Base-by-base conservation (phyloP, 331 rosid genomes). In the Pyrus hybrid region DNA sequence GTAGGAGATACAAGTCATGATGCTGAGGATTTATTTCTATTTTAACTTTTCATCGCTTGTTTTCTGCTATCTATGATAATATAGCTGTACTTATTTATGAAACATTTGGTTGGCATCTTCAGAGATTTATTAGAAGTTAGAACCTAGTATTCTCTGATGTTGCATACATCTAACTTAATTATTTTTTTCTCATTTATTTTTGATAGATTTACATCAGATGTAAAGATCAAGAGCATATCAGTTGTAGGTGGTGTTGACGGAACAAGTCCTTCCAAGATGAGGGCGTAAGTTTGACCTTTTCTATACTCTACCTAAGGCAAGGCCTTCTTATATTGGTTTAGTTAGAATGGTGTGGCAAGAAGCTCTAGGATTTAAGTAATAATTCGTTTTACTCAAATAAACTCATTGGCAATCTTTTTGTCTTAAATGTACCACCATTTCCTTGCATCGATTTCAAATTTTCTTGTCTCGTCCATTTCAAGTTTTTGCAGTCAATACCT, bases 171-270 rank as follows among this genome's bases (percentile, higher is more conserved):
- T 37, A 22, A 30, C 13, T 56, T 30, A n/a, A 7, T 54, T 28
- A 14, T 29, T 16, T 47, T 35, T 23, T 71, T 3, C 37, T 41
- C 8, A 32, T 45, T 73, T 74, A 29, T 21, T 23, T 67, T 12
- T 30, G 4, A 81, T 77, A 95, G 99, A 69, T 95, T 95, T 75
- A 95, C 97, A 23, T 90, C 99, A 35, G 97, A 95, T 83, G 99
- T 95, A 74, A 92, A 95, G 91, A 90, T 95, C 85, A 95, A 84
- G 87, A 82, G 97, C 93, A 95, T 95, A 85, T 86, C 97, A 68
- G 61, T 95, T 77, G 84, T 92, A 25, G 97, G 99, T 32, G 97
- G 97, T 76, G 79, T 87, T 75, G 92, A 84, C 32, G 96, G 97
- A 71, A 92, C 96, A 63, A 89, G 96, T 80, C 99, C 99, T 85